Evolutionary conservation across 2,329 filamentous ascomycete species (phyloP), one percentile per base, ranked within the genome.

Genomic region (Remersonia thermophila): DNA sequence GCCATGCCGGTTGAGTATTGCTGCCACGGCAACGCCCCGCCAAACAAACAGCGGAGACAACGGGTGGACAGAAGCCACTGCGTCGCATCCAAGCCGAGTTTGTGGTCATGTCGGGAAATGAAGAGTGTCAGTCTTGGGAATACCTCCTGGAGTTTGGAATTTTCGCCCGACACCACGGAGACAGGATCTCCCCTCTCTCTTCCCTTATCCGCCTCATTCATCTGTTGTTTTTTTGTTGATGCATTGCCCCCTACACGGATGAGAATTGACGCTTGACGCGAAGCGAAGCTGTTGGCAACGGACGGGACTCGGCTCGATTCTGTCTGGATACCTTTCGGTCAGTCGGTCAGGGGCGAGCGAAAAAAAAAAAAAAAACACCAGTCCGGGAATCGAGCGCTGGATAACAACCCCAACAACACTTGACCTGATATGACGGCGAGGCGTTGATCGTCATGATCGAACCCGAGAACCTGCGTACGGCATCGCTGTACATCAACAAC

Each of bases 401-500:
- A 23, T 9, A 18, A 18, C 16, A 31, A 33, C n/a, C n/a, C n/a
- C n/a, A 36, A 29, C 34, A 39, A 30, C 35, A 20, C 12, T 23
- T 23, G 20, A 9, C 5, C 9, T 23, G 20, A 23, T 23, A 43
- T 43, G 41, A 37, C 27, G 36, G 27, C 30, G 17, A 31, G 30
- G 30, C 41, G 37, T 26, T 37, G 41, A 17, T 32, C 17, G 26
- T 38, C 51, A 73, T 73, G 69, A 63, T 68, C 47, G 72, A 76
- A 52, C 59, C 63, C 35, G 71, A 77, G 29, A 80, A 77, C 51
- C 62, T 81, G 30, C 69, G 68, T 41, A 77, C 75, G 49, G 77
- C 77, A 11, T 80, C 77, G 55, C 63, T 75, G 56, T 81, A 81
- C 56, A 78, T 82, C 61, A 81, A 81, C 61, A 81, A 81, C 52